Conservation (phyloP, 208 protist species). For the Entamoeba invadens region DNA sequence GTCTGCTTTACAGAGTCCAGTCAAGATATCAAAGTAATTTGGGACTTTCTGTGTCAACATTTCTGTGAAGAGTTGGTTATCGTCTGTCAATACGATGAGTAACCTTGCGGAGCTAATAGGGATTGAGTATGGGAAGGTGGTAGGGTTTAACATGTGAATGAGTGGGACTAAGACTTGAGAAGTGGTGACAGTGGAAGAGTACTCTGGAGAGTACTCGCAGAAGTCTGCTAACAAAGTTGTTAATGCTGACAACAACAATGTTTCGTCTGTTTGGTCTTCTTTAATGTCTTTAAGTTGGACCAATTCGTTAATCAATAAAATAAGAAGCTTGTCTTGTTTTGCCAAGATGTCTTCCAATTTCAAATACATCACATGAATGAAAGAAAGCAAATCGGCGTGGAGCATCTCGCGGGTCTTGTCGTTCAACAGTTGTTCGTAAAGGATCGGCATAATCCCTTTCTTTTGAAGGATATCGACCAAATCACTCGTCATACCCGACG, state of each 20-base stretch:
- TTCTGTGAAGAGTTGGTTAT: background rate
- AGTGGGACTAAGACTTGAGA: background rate
- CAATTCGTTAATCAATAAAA: background rate
- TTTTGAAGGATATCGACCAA: background rate
- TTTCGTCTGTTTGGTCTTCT: background rate
- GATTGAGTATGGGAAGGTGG: background rate
- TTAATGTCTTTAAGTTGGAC: background rate
- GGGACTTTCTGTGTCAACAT: background rate
- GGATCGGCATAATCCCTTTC: background rate
- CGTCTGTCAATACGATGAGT: background rate
- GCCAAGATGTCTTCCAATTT: background rate
- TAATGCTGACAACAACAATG: background rate
- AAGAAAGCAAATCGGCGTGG: background rate
- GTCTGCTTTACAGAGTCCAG: background rate
- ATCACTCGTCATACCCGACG: background rate
- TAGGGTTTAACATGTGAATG: background rate
- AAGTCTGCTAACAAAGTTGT: background rate
- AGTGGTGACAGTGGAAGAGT: background rate
- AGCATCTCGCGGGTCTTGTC: background rate
- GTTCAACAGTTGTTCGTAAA: background rate
- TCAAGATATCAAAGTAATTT: background rate
- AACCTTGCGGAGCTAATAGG: background rate
- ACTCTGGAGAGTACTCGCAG: background rate
- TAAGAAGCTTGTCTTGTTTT: background rate
- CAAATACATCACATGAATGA: background rate